Evolutionary conservation across 2,329 filamentous ascomycete species (phyloP).

Genomic region (Sarocladium strictum): DNA sequence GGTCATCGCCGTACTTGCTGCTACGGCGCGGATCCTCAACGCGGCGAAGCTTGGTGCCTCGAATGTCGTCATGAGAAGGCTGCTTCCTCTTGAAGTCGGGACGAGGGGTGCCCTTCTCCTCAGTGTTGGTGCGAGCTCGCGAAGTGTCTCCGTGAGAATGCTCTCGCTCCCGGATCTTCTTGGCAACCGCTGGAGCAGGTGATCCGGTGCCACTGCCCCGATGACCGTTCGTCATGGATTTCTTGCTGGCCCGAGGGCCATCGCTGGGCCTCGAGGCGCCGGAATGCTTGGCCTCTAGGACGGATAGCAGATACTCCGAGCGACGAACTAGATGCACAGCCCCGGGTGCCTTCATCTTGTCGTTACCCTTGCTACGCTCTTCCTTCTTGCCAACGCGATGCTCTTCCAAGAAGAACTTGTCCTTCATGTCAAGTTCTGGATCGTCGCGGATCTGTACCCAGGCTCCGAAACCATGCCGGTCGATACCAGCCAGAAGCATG

Average conservation of each 20-base stretch:
- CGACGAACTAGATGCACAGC: constrained; percentile 93
- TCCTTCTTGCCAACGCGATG: constrained; percentile 98
- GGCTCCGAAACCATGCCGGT: constrained; percentile 88
- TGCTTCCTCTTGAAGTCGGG: constrained; percentile 58
- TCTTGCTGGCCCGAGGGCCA: constrained; percentile 93
- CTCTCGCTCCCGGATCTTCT: constrained; percentile 42
- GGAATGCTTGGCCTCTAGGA: constrained; percentile 79
- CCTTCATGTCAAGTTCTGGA: constrained; percentile 71
- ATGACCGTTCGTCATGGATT: constrained; percentile 53
- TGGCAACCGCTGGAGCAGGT: constrained; percentile 50
- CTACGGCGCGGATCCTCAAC: constrained; percentile 33
- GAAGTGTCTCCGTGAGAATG: constrained; percentile 31
- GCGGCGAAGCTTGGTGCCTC: constrained; percentile 37
- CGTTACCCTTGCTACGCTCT: constrained; percentile 73
- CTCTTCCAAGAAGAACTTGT: constrained; percentile 95
- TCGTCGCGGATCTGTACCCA: constrained; percentile 96
- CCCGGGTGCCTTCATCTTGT: constrained; percentile 85
- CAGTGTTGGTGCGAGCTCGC: constrained; percentile 43
- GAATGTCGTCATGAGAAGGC: constrained; percentile 38
- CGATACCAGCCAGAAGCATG: constrained; percentile 93
- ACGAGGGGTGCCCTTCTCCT: constrained; percentile 45
- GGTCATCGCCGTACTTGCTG: constrained; percentile 30
- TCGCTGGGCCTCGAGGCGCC: constrained; percentile 75
- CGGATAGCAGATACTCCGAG: constrained; percentile 91
- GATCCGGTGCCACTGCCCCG: constrained; percentile 65